Evolutionary conservation across 768 basidiomycete species (phyloP).

Genomic region (Tylopilus sp.): DNA sequence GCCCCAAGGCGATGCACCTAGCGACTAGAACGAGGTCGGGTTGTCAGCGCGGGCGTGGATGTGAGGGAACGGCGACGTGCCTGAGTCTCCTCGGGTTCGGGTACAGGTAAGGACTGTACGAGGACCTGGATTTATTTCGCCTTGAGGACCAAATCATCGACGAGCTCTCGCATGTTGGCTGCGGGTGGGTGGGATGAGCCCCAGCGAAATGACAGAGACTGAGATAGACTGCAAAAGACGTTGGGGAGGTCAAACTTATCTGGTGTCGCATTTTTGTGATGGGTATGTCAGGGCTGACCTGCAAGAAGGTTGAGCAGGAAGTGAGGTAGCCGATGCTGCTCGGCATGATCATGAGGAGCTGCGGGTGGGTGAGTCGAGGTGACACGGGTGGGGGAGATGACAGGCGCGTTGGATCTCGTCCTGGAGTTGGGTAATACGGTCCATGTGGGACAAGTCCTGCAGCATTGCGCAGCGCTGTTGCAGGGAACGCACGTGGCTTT

Average conservation of each 20-base stretch:
- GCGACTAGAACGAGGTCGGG: neutral
- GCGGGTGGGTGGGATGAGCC: neutral
- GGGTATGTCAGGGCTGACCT: constrained; percentile 78
- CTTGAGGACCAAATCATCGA: constrained; percentile 76
- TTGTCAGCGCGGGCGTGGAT: neutral
- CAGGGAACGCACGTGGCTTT: neutral
- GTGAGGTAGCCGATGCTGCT: constrained; percentile 79
- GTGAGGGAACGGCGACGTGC: constrained; percentile 22
- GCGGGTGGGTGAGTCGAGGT: too few relatives aligned
- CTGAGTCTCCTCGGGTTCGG: constrained; percentile 75
- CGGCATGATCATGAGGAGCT: constrained; percentile 90
- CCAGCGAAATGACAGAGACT: too few relatives aligned
- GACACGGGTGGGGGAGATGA: neutral
- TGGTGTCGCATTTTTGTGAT: constrained; percentile 73
- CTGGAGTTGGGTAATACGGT: constrained; percentile 93
- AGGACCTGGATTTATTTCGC: constrained; percentile 88
- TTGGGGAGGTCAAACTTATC: constrained; percentile 72
- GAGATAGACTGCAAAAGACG: constrained; percentile 62
- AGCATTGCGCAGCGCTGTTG: constrained; percentile 83
- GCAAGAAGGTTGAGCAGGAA: constrained; percentile 68
- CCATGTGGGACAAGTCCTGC: constrained; percentile 91
- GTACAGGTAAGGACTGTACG: constrained; percentile 73
- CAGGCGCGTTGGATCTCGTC: constrained; percentile 86
- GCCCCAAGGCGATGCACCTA: constrained; percentile 62
- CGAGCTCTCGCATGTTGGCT: constrained; percentile 86